Evolutionary conservation across 148 eudicot species (phyloP), one percentile per base, ranked within the genome.

Genomic region (Polygonum maritimum): DNA sequence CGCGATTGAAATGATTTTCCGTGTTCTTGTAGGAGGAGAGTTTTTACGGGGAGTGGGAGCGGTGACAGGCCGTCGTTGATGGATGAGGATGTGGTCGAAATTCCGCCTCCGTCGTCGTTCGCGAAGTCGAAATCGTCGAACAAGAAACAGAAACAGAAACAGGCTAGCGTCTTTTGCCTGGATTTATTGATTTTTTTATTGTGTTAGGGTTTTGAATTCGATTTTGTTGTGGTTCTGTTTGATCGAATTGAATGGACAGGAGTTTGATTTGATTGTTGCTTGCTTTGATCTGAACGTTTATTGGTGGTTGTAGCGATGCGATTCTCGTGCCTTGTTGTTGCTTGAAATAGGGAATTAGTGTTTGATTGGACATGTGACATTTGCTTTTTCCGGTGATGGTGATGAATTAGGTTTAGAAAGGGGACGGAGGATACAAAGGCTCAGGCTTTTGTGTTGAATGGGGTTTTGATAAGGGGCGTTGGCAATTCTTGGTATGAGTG

Each of bases 21-120:
- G 39, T 77, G 31, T 26, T 26, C 54, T 21, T 82, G 69, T 71
- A 89, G 88, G 85, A 87, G 82, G 49, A 78, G 89, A 51, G 80
- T 79, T 75, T 85, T 84, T 72, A 52, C 80, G 5, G 92, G 80
- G 65, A 80, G 81, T 69, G 54, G 82, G 75, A 77, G 82, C 48
- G 69, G 79, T 54, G 63, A 74, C 5, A 74, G 78, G 76, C 77
- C 88, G 15, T 57, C 82, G 78, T 79, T 38, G 47, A 71, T 82
- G 49, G 88, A 88, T 31, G 80, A 84, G 18, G 89, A 88, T 48
- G 84, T 88, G 9, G 79, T 86, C 15, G 91, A 88, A 74, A 88
- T 88, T 70, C 71, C 89, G 52, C 86, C 86, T 33, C 91, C 89
- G 10, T 12, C 73, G 49, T 35, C 71, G 71, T 54, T 75, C 41